Conservation (phyloP, 2,329 filamentous ascomycete species). For the Fusarium sp. region DNA sequence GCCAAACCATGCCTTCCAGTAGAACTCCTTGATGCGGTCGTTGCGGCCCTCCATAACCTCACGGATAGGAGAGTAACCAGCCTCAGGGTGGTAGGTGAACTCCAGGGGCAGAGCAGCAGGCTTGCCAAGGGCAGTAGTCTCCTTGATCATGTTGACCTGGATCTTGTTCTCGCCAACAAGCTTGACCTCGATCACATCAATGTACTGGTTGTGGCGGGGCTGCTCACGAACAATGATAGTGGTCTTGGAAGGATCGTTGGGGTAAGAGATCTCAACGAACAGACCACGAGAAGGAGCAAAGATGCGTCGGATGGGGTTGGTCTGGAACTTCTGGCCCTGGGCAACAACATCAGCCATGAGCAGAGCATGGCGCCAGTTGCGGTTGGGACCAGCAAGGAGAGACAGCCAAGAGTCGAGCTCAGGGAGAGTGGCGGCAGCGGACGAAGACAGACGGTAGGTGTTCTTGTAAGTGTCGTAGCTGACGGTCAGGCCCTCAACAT, state of each 20-base stretch:
- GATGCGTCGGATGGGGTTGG: slow-evolving; percentile 92
- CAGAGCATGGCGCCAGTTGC: slow-evolving; percentile 94
- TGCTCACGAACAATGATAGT: slow-evolving; percentile 89
- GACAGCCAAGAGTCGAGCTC: slow-evolving; percentile 86
- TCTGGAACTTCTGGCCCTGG: slow-evolving; percentile 96
- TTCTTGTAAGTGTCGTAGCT: slow-evolving; percentile 82
- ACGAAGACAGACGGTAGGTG: slow-evolving; percentile 83
- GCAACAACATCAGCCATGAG: slow-evolving; percentile 94
- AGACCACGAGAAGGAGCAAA: slow-evolving; percentile 88
- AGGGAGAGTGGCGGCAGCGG: slow-evolving; percentile 79
- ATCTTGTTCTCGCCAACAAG: slow-evolving; percentile 82
- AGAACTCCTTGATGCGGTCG: slow-evolving; percentile 99
- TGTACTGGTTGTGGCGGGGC: slow-evolving; percentile 83
- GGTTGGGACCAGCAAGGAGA: slow-evolving; percentile 83
- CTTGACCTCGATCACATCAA: slow-evolving; percentile 89
- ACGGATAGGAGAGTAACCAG: slow-evolving; percentile 95
- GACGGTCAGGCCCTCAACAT: slow-evolving; percentile 87
- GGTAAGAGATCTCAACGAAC: slow-evolving; percentile 86
- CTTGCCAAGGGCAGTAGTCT: slow-evolving; percentile 85
- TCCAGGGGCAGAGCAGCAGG: slow-evolving; percentile 85
- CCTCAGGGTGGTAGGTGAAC: slow-evolving; percentile 94
- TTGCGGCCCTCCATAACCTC: slow-evolving; percentile 97
- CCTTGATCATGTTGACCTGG: slow-evolving; percentile 89
- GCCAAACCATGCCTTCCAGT: slow-evolving; percentile 98
- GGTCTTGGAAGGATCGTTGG: slow-evolving; percentile 85